These are phyloP conservation scores for Erigeron canadensis DNA, from an alignment of 129 eudicot species.

Conservation along the genomic window DNA sequence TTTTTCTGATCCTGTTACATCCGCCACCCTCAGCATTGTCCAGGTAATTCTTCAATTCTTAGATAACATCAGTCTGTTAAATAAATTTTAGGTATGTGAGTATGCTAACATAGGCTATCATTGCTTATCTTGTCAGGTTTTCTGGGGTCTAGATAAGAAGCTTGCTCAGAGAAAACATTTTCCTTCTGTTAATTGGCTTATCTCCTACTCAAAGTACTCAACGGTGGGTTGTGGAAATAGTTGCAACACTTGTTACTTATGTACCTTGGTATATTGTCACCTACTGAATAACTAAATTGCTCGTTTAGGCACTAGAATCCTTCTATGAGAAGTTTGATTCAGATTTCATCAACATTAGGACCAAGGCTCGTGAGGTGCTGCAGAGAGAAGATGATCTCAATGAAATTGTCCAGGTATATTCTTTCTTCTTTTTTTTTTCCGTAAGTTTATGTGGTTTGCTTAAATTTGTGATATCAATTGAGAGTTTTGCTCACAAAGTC, in stretches of 20 bases:
- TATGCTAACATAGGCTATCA: too few relatives aligned
- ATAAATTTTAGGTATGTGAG: background rate
- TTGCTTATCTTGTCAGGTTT: conserved; percentile 55
- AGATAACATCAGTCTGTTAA: background rate
- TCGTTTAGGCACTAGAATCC: conserved; percentile 83
- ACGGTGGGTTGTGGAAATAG: conserved; percentile 46
- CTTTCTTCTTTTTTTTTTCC: background rate
- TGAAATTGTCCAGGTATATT: conserved; percentile 96
- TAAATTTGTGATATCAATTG: background rate
- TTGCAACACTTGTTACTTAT: background rate
- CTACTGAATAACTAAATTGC: conserved; percentile 10
- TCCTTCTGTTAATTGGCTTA: conserved; percentile 99
- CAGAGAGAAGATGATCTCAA: conserved; percentile 99
- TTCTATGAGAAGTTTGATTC: conserved; percentile 96
- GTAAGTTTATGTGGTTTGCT: background rate
- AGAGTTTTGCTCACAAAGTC: background rate
- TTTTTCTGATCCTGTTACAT: conserved; percentile 99
- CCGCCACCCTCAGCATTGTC: conserved; percentile 97
- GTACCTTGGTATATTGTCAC: background rate
- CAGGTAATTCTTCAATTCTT: conserved; percentile 52
- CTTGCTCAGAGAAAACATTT: conserved; percentile 99
- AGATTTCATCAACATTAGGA: conserved; percentile 91
- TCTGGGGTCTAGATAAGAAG: conserved; percentile 99
- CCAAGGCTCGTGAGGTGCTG: conserved; percentile 98
- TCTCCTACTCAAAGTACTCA: conserved; percentile 96